Base-by-base conservation (phyloP, 2,329 filamentous ascomycete species). In the Trichoderma atroviride region DNA sequence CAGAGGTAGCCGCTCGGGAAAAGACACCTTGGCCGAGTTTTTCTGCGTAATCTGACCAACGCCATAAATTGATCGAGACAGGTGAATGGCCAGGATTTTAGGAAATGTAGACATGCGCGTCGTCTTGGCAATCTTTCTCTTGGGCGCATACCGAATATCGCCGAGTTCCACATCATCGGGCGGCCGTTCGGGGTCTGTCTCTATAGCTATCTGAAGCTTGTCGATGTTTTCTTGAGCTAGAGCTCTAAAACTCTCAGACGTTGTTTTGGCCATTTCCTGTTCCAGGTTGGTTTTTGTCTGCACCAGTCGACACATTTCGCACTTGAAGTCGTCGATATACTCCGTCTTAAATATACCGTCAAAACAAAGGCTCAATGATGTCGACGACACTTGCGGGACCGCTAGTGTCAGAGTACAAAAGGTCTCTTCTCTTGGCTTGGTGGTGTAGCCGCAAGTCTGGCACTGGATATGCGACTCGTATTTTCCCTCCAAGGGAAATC, bases 381-480 rank as follows among this genome's bases (percentile, higher is more conserved):
- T 94, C 2, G 92, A 91, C 62, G 86, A 89, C 71, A 90, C 88
- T 78, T 96, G 92, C 0, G 96, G 96, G 4, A 99, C 96, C 75
- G 94, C 93, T 65, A 99, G 83, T 1, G 95, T 98, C 72, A 99
- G 82, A 24, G 94, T 96, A 79, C 96, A 95, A 76, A 99, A 99
- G 0, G 89, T 92, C 59, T 93, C 96, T 66, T 89, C 87, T 9
- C 90, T 91, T 7, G 95, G 90, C 76, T 91, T 94, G 9, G 96
- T 95, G 79, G 92, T 93, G 83, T 97, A 97, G 57, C 90, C 88
- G 78, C 96, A 99, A 35, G 90, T 92, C 75, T 93, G 87, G 78
- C 96, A 99, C 79, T 97, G 92, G 69, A 97, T 93, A 78, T 97
- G 93, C n/a, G 94, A 97, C 78, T 97, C 94, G 70, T 96, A 89